Conservation (phyloP, 2,329 filamentous ascomycete genomes). For the Leptographium wingfieldii region DNA sequence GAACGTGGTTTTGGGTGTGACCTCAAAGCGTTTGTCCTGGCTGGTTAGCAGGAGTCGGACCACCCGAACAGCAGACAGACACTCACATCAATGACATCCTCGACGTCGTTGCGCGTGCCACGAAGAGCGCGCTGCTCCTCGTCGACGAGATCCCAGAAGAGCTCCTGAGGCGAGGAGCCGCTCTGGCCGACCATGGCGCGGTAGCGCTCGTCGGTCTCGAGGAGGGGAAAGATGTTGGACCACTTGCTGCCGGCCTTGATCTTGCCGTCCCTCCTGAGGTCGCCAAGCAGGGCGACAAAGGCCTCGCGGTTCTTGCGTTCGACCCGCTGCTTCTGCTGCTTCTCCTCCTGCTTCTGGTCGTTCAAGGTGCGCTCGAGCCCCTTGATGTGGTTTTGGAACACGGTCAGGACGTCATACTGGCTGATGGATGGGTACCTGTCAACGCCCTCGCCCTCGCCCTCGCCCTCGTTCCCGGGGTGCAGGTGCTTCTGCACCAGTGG, state of each 20-base stretch:
- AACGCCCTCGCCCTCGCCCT: slow-evolving; percentile 29
- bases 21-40: slow-evolving; percentile 82
- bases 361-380: slow-evolving; percentile 83
- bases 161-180: slow-evolving; percentile 75
- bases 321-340: slow-evolving; percentile 63
- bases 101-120: slow-evolving; percentile 65
- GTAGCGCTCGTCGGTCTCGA: slow-evolving; percentile 76
- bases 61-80: not conserved
- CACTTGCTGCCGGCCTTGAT: slow-evolving; percentile 88
- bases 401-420: slow-evolving; percentile 80
- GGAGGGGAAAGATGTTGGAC: slow-evolving; percentile 62
- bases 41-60: not conserved
- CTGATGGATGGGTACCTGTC: slow-evolving; percentile 40
- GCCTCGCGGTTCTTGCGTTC: slow-evolving; percentile 80
- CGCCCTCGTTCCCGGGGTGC: not conserved
- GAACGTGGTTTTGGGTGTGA: slow-evolving; percentile 73
- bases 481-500: slow-evolving; percentile 53
- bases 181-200: slow-evolving; percentile 68
- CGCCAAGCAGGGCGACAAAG: slow-evolving; percentile 61
- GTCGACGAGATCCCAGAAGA: slow-evolving; percentile 94
- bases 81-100: slow-evolving; percentile 79
- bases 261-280: slow-evolving; percentile 61
- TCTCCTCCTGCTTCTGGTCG: slow-evolving; percentile 77
- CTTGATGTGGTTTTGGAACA: slow-evolving; percentile 94
- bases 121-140: slow-evolving; percentile 85